Percentiles rank a stretch among this genome's conserved stretches.
phyloP scores from a whole-genome alignment of 345 rosid genomes.

The Sonneratia alba region DNA sequence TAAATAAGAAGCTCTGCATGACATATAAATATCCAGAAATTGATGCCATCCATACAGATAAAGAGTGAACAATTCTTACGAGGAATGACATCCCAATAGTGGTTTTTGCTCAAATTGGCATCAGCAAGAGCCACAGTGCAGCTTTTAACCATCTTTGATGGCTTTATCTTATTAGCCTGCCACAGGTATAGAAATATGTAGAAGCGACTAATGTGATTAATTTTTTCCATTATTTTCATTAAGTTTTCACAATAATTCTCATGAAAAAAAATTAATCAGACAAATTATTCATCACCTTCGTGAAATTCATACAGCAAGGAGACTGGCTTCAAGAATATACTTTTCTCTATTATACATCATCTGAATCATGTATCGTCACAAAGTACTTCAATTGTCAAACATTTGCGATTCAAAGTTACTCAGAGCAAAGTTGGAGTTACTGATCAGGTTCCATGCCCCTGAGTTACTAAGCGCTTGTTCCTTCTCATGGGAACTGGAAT shows the following conservation, averaged over 20 bases:
- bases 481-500: neutral
- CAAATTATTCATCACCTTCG: too few relatives aligned
- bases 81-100: slow-evolving; percentile 66
- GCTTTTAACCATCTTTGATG: slow-evolving; percentile 38
- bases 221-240: neutral
- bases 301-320: neutral
- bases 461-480: neutral
- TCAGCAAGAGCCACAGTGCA: slow-evolving; percentile 45
- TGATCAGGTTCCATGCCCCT: neutral
- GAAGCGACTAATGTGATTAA: neutral
- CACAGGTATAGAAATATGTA: neutral
- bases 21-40: neutral
- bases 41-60: neutral
- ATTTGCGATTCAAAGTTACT: neutral
- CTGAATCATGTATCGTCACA: neutral
- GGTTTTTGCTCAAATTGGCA: slow-evolving; percentile 58
- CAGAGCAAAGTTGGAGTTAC: neutral
- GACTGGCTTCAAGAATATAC: neutral
- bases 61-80: slow-evolving; percentile 26
- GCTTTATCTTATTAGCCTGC: slow-evolving; percentile 43
- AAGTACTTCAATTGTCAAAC: neutral
- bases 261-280: too few relatives aligned
- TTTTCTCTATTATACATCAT: neutral
- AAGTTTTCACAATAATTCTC: neutral
- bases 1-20: neutral